Evolutionary conservation across 2,329 filamentous ascomycete genomes (phyloP), one percentile per base, ranked within the genome.

Genomic region (Orbilia javanica): DNA sequence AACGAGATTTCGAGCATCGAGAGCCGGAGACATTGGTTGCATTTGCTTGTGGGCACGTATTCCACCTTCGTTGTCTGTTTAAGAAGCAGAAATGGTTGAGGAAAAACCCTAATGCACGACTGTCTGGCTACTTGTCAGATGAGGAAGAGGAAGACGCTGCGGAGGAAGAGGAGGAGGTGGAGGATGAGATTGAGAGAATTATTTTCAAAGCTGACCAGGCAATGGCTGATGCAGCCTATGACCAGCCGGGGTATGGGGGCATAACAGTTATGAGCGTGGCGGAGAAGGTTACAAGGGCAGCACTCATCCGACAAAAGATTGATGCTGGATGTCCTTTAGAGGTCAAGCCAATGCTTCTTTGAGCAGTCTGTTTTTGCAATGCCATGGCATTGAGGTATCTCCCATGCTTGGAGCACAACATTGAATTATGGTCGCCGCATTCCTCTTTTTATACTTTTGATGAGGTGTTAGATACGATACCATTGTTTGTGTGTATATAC

Each of bases 211-310:
- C 66, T 10, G 73, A 78, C 39, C 66, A 55, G 25, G 73, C 62
- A 27, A 78, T 78, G 73, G 73, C 73, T 52, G 73, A 78, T 71
- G 67, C 73, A 4, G 60, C 74, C 20, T 77, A 57, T 13, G 67
- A 78, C 11, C 74, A 72, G 29, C 63, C 74, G 22, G 68, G 68
- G 6, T 79, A 79, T 46, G 70, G 75, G 3, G 70, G 65, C 31
- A 60, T 46, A 11, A 55, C 44, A 20, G n/a, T 78, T 4, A 78
- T 78, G 73, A 93, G 91, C 66, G 90, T 98, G 5, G 92, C 93
- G 0, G 89, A 91, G 31, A 97, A 97, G 84, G 93, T 97, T 29
- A 96, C 92, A 80, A 93, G 93, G 83, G 94, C 94, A 44, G 88
- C 93, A 79, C 83, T 97, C 68, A 84, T 97, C 76, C 88, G 90